Conservation (phyloP, 1,284 basidiomycete species). For the Moniliella sp. region DNA sequence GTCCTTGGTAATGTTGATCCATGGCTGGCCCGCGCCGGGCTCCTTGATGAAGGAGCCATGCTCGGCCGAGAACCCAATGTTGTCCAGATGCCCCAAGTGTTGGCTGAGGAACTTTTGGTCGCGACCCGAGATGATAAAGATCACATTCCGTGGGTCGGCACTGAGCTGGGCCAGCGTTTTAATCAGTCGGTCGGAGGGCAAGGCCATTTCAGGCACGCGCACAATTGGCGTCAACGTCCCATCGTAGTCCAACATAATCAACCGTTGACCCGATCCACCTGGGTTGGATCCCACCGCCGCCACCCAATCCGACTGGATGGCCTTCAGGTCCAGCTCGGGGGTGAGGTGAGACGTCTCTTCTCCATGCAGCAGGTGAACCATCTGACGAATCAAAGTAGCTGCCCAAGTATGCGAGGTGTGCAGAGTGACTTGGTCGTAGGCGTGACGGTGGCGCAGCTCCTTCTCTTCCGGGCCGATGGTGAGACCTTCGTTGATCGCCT, state of each 20-base stretch:
- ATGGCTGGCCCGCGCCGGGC: constrained; percentile 45
- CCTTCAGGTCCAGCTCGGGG: constrained; percentile 53
- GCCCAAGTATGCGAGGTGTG: constrained; percentile 95
- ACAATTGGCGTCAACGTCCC: constrained; percentile 92
- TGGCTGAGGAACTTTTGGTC: constrained; percentile 74
- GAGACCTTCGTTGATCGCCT: constrained; percentile 75
- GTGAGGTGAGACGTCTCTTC: constrained; percentile 67
- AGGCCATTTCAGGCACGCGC: constrained; percentile 68
- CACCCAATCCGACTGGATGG: too few relatives aligned
- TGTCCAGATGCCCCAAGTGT: constrained; percentile 63
- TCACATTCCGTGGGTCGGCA: constrained; percentile 62
- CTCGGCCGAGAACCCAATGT: constrained; percentile 78
- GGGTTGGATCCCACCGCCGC: constrained; percentile 46
- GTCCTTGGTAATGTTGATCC: constrained; percentile 68
- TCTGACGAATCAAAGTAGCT: constrained; percentile 62
- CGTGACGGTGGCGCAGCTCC: constrained; percentile 48
- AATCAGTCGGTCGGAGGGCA: constrained; percentile 57
- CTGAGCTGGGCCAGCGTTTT: constrained; percentile 52
- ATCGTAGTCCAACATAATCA: constrained; percentile 91
- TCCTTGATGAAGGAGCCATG: constrained; percentile 78
- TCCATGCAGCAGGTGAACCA: constrained; percentile 58
- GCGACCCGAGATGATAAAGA: constrained; percentile 94
- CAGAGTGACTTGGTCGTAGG: constrained; percentile 59
- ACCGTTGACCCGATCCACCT: constrained; percentile 52
- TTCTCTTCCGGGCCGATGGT: constrained; percentile 62